Conservation (phyloP, 2,329 filamentous ascomycete genomes). For the Beauveria sp. region DNA sequence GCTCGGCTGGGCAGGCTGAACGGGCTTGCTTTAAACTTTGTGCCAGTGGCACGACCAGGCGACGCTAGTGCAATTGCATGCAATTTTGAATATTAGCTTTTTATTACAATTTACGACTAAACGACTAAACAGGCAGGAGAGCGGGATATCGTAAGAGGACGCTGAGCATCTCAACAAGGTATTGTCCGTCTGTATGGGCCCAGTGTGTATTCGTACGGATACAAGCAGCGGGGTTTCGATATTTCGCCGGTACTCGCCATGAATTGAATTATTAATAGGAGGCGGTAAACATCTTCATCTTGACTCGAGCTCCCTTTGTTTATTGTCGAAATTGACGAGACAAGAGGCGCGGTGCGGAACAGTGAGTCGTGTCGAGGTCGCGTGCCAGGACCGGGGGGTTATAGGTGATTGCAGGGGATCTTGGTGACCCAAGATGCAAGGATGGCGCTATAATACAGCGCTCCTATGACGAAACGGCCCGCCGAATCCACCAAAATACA, state of each 20-base stretch:
- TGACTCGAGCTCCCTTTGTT: constrained; percentile 2
- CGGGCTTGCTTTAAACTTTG: not conserved
- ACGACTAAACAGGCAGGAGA: too few species aligned
- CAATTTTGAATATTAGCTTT: not conserved
- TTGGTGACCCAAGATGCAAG: not conserved
- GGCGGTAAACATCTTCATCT: not conserved
- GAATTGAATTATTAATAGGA: not conserved
- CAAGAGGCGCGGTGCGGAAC: not conserved
- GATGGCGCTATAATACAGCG: not conserved
- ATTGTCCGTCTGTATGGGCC: too few species aligned
- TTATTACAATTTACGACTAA: not conserved
- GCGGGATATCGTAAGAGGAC: too few species aligned
- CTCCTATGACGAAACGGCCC: too few species aligned
- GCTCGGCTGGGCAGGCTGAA: not conserved
- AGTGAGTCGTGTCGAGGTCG: constrained; percentile 10
- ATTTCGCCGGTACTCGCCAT: not conserved
- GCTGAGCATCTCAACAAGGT: too few species aligned
- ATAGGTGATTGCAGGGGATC: not conserved
- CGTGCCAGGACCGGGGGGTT: not conserved
- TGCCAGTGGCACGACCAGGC: not conserved
- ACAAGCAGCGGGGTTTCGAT: too few species aligned
- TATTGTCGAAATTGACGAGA: not conserved
- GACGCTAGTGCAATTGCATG: not conserved
- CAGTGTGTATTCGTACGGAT: too few species aligned
- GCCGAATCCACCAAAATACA: too few species aligned